Base-by-base conservation (phyloP, 225 moss, liverwort and hornwort species). In the Marchantia polymorpha region DNA sequence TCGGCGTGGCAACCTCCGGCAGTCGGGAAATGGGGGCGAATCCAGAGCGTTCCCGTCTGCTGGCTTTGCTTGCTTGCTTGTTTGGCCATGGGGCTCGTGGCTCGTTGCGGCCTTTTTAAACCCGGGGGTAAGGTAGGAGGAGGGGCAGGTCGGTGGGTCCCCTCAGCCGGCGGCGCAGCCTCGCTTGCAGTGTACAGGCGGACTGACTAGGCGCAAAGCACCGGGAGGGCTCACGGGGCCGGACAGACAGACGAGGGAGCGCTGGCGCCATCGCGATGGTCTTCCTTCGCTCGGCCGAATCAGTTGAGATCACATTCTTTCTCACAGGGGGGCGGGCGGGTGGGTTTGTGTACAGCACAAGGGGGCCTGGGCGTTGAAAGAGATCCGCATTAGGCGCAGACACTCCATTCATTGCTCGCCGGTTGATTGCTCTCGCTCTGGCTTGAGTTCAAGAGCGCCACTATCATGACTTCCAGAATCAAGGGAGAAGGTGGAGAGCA, bases 141-240 rank as follows among this genome's bases (percentile, higher is more conserved):
- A 0, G 17, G 17, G 39, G 58, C 13, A n/a, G 67, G 67, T 67
- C 67, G 67, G 67, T 67, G 67, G 67, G 67, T 29, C 67, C 67
- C 67, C 67, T 12, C n/a, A 31, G 31, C 67, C 67, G 67, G 67
- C 67, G 67, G 67, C 67, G 67, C 67, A 31, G 67, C 67, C 67
- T 67, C 31, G 67, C 27, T 67, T 67, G 67, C 67, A 30, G 67
- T 67, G 30, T 67, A 67, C 67, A 67, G 65, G 65, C 25, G 29
- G 17, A 65, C 29, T 65, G 65, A 65, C 65, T 26, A 59, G 61
- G 61, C 61, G n/a, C 61, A n/a, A 61, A 22, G 61, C 23, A 67
- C 67, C 67, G 67, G 67, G 30, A 67, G 25, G 25, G 6, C 29
- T 67, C 67, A 67, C 67, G 67, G 67, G 67, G 31, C 29, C 29